Conservation (phyloP, 106 monocot genomes). For the Chionographis japonica region DNA sequence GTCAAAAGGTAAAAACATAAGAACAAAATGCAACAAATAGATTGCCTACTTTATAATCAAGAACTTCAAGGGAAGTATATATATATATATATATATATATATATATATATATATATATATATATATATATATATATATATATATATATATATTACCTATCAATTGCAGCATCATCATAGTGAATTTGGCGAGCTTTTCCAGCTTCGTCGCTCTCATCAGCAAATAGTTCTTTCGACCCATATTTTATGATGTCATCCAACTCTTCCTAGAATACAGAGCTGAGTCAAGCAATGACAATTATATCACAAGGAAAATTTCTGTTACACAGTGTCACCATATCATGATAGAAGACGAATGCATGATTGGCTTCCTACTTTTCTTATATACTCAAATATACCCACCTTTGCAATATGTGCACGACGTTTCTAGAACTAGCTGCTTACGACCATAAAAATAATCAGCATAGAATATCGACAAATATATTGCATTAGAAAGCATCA, state of each 20-base stretch:
- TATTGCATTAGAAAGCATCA: no score
- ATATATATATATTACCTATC: slow-evolving; percentile 44
- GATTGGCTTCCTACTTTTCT: no score
- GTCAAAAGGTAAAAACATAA: neutral
- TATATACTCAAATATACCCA: no score
- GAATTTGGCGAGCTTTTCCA: slow-evolving; percentile 91
- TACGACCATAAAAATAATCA: no score
- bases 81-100: neutral
- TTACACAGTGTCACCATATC: neutral
- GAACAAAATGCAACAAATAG: neutral
- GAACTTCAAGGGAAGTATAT: neutral
- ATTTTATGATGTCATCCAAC: slow-evolving; percentile 96
- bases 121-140: no score
- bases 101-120: neutral
- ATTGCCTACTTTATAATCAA: neutral
- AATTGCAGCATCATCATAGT: slow-evolving; percentile 96
- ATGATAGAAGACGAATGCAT: no score
- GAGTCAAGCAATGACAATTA: neutral
- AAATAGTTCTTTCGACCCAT: slow-evolving; percentile 97
- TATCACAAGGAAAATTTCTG: neutral
- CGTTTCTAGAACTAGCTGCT: no score
- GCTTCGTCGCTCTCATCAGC: slow-evolving; percentile 84
- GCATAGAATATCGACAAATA: no score
- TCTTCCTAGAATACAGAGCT: slow-evolving; percentile 57
- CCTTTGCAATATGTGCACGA: no score